Conservation (phyloP, 345 rosid genomes). For the Hibiscus mutabilis region DNA sequence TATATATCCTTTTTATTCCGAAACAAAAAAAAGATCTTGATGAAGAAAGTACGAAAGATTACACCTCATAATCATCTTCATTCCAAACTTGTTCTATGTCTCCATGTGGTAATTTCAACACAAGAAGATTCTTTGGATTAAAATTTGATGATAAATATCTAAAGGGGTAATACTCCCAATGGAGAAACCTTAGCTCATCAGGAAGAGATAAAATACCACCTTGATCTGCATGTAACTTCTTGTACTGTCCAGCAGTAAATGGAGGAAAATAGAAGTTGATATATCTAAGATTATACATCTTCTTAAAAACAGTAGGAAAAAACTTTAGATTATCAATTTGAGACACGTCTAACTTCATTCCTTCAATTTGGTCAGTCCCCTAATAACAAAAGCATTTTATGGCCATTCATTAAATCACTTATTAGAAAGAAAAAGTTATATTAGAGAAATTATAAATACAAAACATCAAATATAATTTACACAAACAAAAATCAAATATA, state of each 20-base stretch:
- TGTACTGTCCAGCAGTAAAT: background rate
- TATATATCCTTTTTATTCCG: background rate
- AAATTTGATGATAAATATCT: background rate
- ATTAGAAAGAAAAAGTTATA: too few species aligned
- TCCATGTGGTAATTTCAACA: background rate
- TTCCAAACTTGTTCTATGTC: background rate
- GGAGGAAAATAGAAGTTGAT: background rate
- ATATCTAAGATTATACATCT: constrained; percentile 25
- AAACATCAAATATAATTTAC: too few species aligned
- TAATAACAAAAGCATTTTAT: background rate
- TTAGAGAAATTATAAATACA: too few species aligned
- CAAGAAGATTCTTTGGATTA: background rate
- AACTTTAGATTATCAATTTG: constrained; percentile 10
- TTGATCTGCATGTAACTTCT: background rate
- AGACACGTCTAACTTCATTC: constrained; percentile 11
- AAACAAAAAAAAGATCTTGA: background rate
- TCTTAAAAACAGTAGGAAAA: constrained; percentile 19
- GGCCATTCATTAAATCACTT: too few species aligned
- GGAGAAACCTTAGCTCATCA: constrained; percentile 22
- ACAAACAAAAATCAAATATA: too few species aligned
- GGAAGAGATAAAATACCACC: background rate
- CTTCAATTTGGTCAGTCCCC: constrained; percentile 27
- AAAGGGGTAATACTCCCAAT: constrained; percentile 25
- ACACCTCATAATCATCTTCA: background rate
- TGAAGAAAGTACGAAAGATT: background rate